Evolutionary conservation across 2,329 filamentous ascomycete species (phyloP), one percentile per base, ranked within the genome.

Genomic region (Verticillium tricorpus): DNA sequence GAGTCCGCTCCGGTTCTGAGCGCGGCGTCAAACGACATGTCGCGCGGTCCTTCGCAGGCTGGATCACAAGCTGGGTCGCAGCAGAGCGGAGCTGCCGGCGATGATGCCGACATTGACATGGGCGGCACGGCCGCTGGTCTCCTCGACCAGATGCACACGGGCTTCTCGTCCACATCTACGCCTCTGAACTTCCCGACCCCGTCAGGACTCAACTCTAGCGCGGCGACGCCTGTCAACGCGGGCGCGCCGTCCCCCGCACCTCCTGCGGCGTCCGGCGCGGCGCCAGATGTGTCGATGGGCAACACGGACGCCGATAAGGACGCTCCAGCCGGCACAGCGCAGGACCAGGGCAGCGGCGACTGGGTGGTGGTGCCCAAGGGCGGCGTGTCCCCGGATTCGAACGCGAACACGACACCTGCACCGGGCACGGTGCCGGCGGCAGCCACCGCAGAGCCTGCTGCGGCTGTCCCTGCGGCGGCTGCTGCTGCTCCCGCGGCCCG

Each of bases 321-420:
- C 22, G 72, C 75, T 22, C 70, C 75, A 11, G 71, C 71, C 15
- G 80, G 80, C 19, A 80, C 82, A 14, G 45, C 19, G 3, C 76
- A 80, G 12, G 80, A 82, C 60, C 79, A 83, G 61, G 79, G 78
- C 4, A 81, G 80, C 1, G 82, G 79, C 22, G 90, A 93, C 65
- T 93, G 90, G 90, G 87, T 92, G 3, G 88, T 93, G 62, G 85
- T 93, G 34, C 85, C 88, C 61, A 88, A 89, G 66, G 85, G 85
- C 56, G 82, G 80, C 28, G 77, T 77, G 50, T 80, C 77, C 67
- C 75, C 77, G 40, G 74, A 77, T 54, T 71, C 73, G 45, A 72
- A 67, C 28, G 61, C 65, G 5, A 65, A 64, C 50, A 60, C 61
- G 9, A 60, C 67, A 6, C 64, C 64, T 45, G 62, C 65, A 28